Base-by-base conservation (phyloP, 257 asterid species). In the Sherardia arvensis region DNA sequence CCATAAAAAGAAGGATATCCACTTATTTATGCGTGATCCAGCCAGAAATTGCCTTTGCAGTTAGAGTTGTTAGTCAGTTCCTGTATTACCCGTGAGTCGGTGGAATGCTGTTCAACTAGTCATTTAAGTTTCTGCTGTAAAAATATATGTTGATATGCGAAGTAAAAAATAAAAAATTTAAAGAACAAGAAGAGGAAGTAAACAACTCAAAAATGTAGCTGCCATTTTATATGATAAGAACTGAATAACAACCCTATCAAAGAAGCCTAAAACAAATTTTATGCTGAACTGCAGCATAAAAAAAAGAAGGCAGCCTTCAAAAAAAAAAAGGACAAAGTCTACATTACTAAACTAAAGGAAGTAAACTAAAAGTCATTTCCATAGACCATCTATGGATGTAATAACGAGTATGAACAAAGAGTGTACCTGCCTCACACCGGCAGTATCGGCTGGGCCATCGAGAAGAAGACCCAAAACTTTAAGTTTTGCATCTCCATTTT, bases 361-460 rank as follows among this genome's bases (percentile, higher is more conserved):
- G 63, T 21, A 20, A 49, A 25, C 28, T 12, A 26, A 40, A 4
- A 7, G 21, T 32, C 47, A 17, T 43, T 40, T 26, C 23, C 9
- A 38, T 1, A 38, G 23, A n/a, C 32, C 21, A 23, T 11, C 47
- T 20, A 7, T 11, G 27, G 6, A 27, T 15, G 27, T 17, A 56
- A 56, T 32, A 40, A 14, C 7, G 26, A 43, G 20, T 18, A 20
- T 29, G 18, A 48, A 45, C 25, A 33, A 38, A 56, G 33, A 23
- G 28, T 68, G n/a, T 76, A 92, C 97, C 95, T 92, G 99, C 70
- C 90, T 83, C 55, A 92, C 88, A 59, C 99, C 99, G 33, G 97
- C 95, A 74, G 70, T 62, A 68, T 87, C 80, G 60, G 97, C 99
- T 8, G 99, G 97, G 66, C 99, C 96, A 79, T 89, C 95, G 85